phyloP scores from a whole-genome alignment of 768 basidiomycete species.

The Paxillus ammoniavirescens region DNA sequence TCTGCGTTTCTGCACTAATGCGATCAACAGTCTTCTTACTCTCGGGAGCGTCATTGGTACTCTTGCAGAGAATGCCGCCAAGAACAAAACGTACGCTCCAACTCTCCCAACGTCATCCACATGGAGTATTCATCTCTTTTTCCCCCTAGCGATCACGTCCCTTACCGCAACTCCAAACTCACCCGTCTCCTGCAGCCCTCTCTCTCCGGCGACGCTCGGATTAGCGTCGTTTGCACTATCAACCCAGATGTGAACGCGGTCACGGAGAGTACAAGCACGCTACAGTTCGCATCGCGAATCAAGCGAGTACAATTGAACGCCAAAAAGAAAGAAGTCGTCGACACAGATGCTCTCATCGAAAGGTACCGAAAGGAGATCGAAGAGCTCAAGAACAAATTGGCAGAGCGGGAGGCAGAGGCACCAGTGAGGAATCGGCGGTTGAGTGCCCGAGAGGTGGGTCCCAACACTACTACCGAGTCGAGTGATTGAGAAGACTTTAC shows the following conservation, averaged over 20 bases:
- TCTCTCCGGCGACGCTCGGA: slow-evolving; percentile 90
- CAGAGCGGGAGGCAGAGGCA: slow-evolving; percentile 68
- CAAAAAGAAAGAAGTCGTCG: slow-evolving; percentile 90
- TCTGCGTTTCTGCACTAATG: background rate
- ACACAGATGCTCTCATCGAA: slow-evolving; percentile 91
- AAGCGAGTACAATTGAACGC: slow-evolving; percentile 88
- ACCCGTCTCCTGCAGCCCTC: slow-evolving; percentile 95
- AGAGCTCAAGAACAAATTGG: slow-evolving; percentile 71
- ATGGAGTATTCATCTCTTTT: background rate
- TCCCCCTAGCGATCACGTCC: slow-evolving; percentile 72
- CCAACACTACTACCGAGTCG: background rate
- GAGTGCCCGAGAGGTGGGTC: slow-evolving; percentile 45
- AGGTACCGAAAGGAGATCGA: slow-evolving; percentile 95
- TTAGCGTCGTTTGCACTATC: slow-evolving; percentile 94
- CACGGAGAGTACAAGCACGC: slow-evolving; percentile 82
- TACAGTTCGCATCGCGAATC: slow-evolving; percentile 88
- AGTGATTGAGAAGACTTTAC: background rate
- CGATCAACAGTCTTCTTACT: slow-evolving; percentile 67
- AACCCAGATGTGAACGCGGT: slow-evolving; percentile 82
- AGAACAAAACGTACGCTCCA: slow-evolving; percentile 58
- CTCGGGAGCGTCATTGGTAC: slow-evolving; percentile 92
- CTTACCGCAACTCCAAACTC: slow-evolving; percentile 93
- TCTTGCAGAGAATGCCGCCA: slow-evolving; percentile 82
- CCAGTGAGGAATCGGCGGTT: slow-evolving; percentile 40
- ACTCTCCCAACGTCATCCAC: background rate